Base-by-base conservation (phyloP, 2,329 filamentous ascomycete genomes). In the Cadophora sp. region DNA sequence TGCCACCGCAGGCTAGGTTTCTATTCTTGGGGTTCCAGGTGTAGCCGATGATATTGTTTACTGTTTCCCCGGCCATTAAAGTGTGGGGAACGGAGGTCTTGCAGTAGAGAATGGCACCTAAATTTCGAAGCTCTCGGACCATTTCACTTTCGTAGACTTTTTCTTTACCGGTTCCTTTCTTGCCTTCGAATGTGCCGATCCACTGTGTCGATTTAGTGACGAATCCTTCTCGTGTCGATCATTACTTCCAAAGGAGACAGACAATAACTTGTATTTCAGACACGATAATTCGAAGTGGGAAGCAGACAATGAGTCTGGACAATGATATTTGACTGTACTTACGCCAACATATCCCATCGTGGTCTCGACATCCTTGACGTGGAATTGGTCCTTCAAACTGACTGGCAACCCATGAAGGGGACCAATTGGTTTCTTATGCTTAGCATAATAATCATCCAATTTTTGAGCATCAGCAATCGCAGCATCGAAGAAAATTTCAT, bases 281-380 rank as follows among this genome's bases (percentile, higher is more conserved):
- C 4, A 34, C 31, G 31, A 34, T 4, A 34, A 34, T 34, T n/a
- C n/a, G n/a, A n/a, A n/a, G 31, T 5, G 5, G 31, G 11, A 34
- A 34, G 31, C 11, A 34, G 31, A 34, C 31, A 34, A 34, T 11
- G 11, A 34, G 5, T 34, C 11, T 4, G 34, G 9, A 26, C 12
- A 6, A 6, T 29, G 14, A 51, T 29, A 31, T 50, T 43, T 24
- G 34, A 31, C 16, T 11, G 2, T 53, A 72, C 72, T 66, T 69
- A 72, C 69, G n/a, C 88, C 87, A 27, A 90, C 81, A 73, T 90
- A 91, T 14, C 87, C 88, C 82, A 90, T 90, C 22, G 73, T 79
- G 56, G 73, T 76, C 71, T 72, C 75, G 27, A 75, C 77, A 66
- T 72, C 78, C 69, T 69, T 78, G 46, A 74, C 77, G 71, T 73